Conservation (phyloP, 2,329 filamentous ascomycete genomes). For the Cadophora sp. region DNA sequence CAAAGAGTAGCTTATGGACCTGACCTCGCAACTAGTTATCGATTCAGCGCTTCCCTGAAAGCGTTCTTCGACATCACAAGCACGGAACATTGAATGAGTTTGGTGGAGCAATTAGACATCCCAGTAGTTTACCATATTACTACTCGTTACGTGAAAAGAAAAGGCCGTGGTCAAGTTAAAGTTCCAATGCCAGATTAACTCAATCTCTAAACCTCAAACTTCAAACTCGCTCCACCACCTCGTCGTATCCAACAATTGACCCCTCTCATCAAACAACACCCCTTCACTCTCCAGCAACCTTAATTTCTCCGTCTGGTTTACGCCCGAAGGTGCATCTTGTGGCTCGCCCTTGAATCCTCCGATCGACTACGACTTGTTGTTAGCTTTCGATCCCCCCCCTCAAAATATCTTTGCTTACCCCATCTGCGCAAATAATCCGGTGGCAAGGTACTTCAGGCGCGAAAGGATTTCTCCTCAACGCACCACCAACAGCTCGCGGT, state of each 20-base stretch:
- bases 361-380: slow-evolving; percentile 41
- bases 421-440: slow-evolving; percentile 62
- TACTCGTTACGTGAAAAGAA: too few species aligned
- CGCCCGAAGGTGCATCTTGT: slow-evolving; percentile 56
- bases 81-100: too few species aligned
- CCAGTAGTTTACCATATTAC: too few species aligned
- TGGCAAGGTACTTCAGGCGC: slow-evolving; percentile 69
- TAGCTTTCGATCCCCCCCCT: neutral
- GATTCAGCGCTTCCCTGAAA: too few species aligned
- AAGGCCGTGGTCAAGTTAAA: too few species aligned
- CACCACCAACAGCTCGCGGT: slow-evolving; percentile 67
- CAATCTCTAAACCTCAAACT: slow-evolving; percentile 12
- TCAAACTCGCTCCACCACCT: slow-evolving; percentile 53
- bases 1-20: too few species aligned
- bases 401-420: slow-evolving; percentile 47
- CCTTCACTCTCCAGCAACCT: slow-evolving; percentile 54
- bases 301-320: slow-evolving; percentile 55
- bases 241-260: slow-evolving; percentile 51
- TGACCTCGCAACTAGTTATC: too few species aligned
- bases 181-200: too few species aligned
- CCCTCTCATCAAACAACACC: slow-evolving; percentile 53
- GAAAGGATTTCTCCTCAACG: slow-evolving; percentile 65
- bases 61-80: too few species aligned
- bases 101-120: too few species aligned
- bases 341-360: slow-evolving; percentile 60